These are phyloP conservation scores for Nyctanthes arbortristis DNA, from an alignment of 257 asterid species.

Conservation along the genomic window DNA sequence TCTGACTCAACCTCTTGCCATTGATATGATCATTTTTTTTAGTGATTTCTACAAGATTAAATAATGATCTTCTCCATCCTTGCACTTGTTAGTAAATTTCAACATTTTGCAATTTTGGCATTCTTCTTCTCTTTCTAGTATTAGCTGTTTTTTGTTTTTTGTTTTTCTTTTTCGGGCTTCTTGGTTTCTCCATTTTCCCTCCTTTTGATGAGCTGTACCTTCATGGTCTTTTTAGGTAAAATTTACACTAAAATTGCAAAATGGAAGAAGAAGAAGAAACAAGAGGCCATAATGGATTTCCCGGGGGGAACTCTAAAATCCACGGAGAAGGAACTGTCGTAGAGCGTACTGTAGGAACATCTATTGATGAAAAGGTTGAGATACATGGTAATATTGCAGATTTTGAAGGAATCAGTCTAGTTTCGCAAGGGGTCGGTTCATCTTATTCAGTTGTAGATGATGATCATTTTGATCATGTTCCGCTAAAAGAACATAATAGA, in stretches of 20 bases:
- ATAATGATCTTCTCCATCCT: too few species aligned
- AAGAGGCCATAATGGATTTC: slow-evolving; percentile 33
- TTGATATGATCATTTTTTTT: too few species aligned
- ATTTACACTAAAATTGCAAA: slow-evolving; percentile 15
- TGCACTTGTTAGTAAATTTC: neutral
- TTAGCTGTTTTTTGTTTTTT: slow-evolving; percentile 8
- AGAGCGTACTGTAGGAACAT: slow-evolving; percentile 34
- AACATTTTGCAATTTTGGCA: neutral
- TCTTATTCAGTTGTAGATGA: slow-evolving; percentile 46
- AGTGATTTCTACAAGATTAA: too few species aligned
- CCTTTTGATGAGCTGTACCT: slow-evolving; percentile 15
- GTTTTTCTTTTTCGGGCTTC: slow-evolving; percentile 12
- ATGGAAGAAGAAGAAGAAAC: slow-evolving; percentile 77
- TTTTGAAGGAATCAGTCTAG: slow-evolving; percentile 37
- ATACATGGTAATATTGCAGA: slow-evolving; percentile 28
- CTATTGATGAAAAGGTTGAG: slow-evolving; percentile 27
- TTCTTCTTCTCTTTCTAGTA: neutral
- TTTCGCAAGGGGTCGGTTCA: slow-evolving; percentile 45
- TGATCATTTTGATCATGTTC: slow-evolving; percentile 67
- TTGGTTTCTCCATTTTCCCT: too few species aligned
- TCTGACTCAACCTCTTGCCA: too few species aligned
- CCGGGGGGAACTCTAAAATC: slow-evolving; percentile 33
- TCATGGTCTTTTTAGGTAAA: slow-evolving; percentile 36
- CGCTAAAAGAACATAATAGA: slow-evolving; percentile 68
- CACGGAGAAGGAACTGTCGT: slow-evolving; percentile 33